Conservation (phyloP, 768 basidiomycete genomes). For the Macrolepiota fuliginosa region DNA sequence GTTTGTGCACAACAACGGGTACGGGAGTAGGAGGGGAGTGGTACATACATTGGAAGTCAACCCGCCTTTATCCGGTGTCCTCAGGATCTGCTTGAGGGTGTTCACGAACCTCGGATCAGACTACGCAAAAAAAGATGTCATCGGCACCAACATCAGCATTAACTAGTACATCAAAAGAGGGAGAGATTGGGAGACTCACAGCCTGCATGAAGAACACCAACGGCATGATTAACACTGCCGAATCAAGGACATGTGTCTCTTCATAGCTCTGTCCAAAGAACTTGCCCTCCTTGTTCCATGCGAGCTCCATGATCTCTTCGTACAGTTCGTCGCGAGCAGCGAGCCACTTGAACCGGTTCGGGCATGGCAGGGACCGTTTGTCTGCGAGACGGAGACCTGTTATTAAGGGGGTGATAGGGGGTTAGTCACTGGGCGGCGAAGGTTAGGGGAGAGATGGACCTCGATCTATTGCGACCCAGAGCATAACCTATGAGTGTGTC, state of each 20-base stretch:
- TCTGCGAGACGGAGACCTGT: conserved; percentile 80
- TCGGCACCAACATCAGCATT: background rate
- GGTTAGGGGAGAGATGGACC: conserved; percentile 38
- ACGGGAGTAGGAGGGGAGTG: background rate
- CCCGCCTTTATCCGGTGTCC: conserved; percentile 86
- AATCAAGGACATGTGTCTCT: conserved; percentile 76
- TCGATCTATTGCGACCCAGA: conserved; percentile 96
- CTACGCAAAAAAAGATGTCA: conserved; percentile 34
- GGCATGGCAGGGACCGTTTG: conserved; percentile 90
- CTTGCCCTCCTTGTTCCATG: conserved; percentile 71
- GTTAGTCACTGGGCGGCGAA: background rate
- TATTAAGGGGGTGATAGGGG: conserved; percentile 25
- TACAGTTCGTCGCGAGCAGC: conserved; percentile 48
- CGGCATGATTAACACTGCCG: conserved; percentile 89
- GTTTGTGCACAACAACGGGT: background rate
- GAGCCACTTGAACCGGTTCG: conserved; percentile 17
- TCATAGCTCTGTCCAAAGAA: conserved; percentile 92
- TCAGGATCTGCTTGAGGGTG: conserved; percentile 82
- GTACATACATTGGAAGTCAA: conserved; percentile 77
- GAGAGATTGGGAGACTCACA: conserved; percentile 34
- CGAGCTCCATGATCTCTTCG: conserved; percentile 89
- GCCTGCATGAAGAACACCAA: conserved; percentile 89
- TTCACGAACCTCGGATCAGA: conserved; percentile 86
- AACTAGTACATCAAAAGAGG: background rate
- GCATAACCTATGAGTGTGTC: conserved; percentile 62